These are phyloP conservation scores for Chlorophyllum brunneum DNA, from an alignment of 768 basidiomycete genomes.

Conservation along the genomic window DNA sequence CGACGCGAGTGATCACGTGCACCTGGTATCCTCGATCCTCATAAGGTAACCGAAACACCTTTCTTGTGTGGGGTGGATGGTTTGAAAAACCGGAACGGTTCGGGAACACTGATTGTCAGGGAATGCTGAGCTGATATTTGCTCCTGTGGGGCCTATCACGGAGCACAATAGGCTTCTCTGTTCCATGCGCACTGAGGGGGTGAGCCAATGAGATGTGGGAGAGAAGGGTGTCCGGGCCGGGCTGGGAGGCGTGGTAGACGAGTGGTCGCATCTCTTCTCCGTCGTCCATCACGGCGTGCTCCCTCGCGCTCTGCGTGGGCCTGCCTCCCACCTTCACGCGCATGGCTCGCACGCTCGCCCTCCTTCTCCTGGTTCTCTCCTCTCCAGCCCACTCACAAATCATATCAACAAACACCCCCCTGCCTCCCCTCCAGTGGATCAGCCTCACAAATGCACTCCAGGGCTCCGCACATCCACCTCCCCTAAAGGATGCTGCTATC, in stretches of 20 bases:
- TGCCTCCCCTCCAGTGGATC: conserved; percentile 74
- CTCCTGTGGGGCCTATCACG: background rate
- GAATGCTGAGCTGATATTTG: background rate
- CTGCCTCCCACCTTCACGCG: conserved; percentile 15
- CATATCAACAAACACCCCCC: conserved; percentile 48
- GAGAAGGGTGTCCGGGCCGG: background rate
- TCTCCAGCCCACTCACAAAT: conserved; percentile 34
- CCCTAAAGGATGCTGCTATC: conserved; percentile 68
- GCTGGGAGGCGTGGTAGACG: background rate
- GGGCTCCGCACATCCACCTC: conserved; percentile 53
- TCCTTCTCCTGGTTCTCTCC: conserved; percentile 24
- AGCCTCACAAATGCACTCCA: conserved; percentile 56
- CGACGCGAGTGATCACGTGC: background rate
- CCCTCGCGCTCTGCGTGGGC: conserved; percentile 12
- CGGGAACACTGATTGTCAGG: too few species aligned
- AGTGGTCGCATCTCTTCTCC: conserved; percentile 2
- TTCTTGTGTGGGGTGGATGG: conserved; percentile 1
- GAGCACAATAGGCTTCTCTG: background rate
- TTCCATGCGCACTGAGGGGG: background rate
- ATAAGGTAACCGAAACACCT: background rate
- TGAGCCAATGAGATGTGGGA: background rate
- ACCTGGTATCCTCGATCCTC: background rate
- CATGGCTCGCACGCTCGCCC: conserved; percentile 27
- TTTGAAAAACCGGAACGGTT: too few species aligned
- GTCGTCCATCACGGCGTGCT: conserved; percentile 13